Percentiles rank a stretch among this genome's conserved stretches.
Evolutionary conservation across 768 basidiomycete species (phyloP).

Genomic region (Kwoniella botswanensis): DNA sequence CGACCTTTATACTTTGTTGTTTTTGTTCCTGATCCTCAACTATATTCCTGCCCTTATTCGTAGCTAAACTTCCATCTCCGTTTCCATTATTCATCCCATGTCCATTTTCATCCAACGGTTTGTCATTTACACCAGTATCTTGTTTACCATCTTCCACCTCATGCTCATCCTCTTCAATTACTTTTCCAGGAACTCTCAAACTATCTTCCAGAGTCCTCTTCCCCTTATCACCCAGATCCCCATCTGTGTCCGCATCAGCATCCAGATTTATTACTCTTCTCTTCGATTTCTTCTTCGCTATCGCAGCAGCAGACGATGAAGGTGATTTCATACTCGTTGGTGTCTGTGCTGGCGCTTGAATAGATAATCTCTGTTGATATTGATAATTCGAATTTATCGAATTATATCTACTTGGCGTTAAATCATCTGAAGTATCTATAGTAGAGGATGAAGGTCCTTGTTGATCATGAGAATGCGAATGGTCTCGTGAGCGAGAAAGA

Average conservation of each 20-base stretch:
- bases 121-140: background rate
- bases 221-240: background rate
- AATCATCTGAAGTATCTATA: background rate
- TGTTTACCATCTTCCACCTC: background rate
- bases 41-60: background rate
- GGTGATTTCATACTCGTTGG: constrained; percentile 4
- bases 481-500: background rate
- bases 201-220: constrained; percentile 8
- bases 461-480: constrained; percentile 4
- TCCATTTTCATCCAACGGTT: background rate
- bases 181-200: constrained; percentile 18
- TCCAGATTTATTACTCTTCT: constrained; percentile 49
- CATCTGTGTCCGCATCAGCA: background rate
- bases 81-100: background rate
- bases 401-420: background rate
- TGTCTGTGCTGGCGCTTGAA: background rate
- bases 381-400: background rate
- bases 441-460: background rate
- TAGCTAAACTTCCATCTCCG: background rate
- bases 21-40: background rate
- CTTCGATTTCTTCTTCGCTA: constrained; percentile 36
- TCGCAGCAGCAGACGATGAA: constrained; percentile 17
- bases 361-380: constrained; percentile 6
- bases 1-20: constrained; percentile 19
- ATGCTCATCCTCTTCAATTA: constrained; percentile 16